Evolutionary conservation across 2,329 filamentous ascomycete species (phyloP).

Genomic region (Stachybotrys chlorohalonatus): DNA sequence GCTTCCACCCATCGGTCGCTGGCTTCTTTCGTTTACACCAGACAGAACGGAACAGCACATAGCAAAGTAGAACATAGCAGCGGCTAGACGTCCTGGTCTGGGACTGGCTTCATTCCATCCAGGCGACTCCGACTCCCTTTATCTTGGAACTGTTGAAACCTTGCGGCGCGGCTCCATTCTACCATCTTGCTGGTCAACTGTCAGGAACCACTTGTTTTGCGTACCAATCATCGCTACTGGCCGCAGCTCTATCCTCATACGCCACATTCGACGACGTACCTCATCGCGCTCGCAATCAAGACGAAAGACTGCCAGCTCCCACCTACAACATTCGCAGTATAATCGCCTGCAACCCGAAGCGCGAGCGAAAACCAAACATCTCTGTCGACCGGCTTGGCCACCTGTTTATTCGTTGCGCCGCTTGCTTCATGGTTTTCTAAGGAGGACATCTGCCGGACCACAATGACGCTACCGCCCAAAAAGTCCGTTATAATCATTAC

Average conservation of each 20-base stretch:
- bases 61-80: no score
- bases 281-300: background rate
- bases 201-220: no score
- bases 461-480: constrained; percentile 19
- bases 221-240: no score
- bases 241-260: no score
- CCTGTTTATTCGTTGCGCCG: background rate
- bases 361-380: background rate
- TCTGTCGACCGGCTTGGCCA: background rate
- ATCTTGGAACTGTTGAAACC: no score
- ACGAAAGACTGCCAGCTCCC: background rate
- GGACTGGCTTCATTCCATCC: no score
- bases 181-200: no score
- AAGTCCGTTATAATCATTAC: constrained; percentile 13
- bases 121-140: no score
- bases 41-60: no score
- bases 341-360: background rate
- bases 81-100: no score
- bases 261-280: background rate
- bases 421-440: background rate
- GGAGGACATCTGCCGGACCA: constrained; percentile 6
- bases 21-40: background rate
- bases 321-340: background rate
- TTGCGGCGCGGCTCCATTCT: no score
- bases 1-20: background rate